Conservation (phyloP, 2,329 filamentous ascomycete species). For the Aspergillus fischeri region DNA sequence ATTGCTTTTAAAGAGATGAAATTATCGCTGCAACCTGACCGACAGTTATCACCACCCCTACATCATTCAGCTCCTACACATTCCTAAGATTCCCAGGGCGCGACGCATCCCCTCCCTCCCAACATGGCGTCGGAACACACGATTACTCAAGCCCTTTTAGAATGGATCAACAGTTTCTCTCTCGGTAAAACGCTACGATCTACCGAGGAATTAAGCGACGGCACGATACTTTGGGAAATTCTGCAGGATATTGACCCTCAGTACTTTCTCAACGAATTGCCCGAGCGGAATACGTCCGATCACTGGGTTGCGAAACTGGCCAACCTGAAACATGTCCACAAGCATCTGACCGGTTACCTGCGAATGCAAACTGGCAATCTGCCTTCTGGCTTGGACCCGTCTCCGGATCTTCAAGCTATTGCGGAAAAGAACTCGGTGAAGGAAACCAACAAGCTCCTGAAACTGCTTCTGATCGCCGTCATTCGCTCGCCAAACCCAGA, state of each 20-base stretch:
- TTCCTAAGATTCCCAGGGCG: conserved; percentile 16
- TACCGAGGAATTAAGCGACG: conserved; percentile 42
- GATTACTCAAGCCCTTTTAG: conserved; percentile 43
- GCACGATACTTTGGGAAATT: conserved; percentile 45
- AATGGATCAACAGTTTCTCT: conserved; percentile 47
- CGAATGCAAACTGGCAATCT: conserved; percentile 43
- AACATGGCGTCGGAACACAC: conserved; percentile 44
- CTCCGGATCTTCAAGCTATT: conserved; percentile 45
- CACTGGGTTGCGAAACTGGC: conserved; percentile 48
- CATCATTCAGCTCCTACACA: conserved; percentile 15
- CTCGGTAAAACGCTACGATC: conserved; percentile 40
- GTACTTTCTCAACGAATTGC: conserved; percentile 45
- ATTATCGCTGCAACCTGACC: neutral
- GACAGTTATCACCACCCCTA: neutral
- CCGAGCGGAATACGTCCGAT: conserved; percentile 41
- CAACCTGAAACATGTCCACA: conserved; percentile 47
- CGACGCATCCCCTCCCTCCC: conserved; percentile 11
- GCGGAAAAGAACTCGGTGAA: conserved; percentile 41
- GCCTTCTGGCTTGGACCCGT: conserved; percentile 38
- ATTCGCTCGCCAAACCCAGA: conserved; percentile 56
- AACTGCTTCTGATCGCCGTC: conserved; percentile 60
- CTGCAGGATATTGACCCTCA: conserved; percentile 47
- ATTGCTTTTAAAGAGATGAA: conserved; percentile 1
- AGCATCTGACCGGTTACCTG: conserved; percentile 43
- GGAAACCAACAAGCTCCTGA: conserved; percentile 54